Conservation (phyloP, 306 rosid species). For the Prunus padus region DNA sequence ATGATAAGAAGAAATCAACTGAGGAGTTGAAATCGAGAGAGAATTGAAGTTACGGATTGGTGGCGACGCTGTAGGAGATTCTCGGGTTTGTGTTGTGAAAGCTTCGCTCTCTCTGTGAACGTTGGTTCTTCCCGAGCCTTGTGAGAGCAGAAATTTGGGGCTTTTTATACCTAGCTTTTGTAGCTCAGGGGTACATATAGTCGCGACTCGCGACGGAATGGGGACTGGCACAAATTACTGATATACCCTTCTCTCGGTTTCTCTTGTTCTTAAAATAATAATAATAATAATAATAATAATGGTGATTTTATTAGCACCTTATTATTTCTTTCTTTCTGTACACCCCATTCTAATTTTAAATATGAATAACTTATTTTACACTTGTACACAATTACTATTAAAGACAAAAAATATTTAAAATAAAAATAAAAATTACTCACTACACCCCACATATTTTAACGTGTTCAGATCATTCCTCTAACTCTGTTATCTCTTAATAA, state of each 20-base stretch:
- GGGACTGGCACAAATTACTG: slow-evolving; percentile 16
- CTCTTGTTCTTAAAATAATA: not conserved
- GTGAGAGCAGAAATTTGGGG: slow-evolving; percentile 69
- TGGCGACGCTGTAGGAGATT: slow-evolving; percentile 24
- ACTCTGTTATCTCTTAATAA: too few relatives aligned
- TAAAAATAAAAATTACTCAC: too few relatives aligned
- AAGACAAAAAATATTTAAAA: too few relatives aligned
- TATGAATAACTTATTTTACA: too few relatives aligned
- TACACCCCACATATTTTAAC: too few relatives aligned
- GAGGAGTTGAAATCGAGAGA: not conserved
- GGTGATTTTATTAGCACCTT: too few relatives aligned
- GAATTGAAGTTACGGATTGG: slow-evolving; percentile 17
- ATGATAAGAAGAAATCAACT: not conserved
- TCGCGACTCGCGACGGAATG: slow-evolving; percentile 25
- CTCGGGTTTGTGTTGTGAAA: slow-evolving; percentile 1
- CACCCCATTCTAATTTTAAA: too few relatives aligned
- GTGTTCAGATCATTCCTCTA: too few relatives aligned
- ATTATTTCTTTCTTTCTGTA: too few relatives aligned
- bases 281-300: too few relatives aligned
- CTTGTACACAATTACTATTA: too few relatives aligned
- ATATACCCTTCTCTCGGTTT: slow-evolving; percentile 19
- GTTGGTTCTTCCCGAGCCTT: slow-evolving; percentile 37
- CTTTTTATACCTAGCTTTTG: slow-evolving; percentile 77
- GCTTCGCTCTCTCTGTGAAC: slow-evolving; percentile 20
- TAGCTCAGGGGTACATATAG: slow-evolving; percentile 69